phyloP scores from a whole-genome alignment of 139 green algal genomes.

The Micractinium conductrix region DNA sequence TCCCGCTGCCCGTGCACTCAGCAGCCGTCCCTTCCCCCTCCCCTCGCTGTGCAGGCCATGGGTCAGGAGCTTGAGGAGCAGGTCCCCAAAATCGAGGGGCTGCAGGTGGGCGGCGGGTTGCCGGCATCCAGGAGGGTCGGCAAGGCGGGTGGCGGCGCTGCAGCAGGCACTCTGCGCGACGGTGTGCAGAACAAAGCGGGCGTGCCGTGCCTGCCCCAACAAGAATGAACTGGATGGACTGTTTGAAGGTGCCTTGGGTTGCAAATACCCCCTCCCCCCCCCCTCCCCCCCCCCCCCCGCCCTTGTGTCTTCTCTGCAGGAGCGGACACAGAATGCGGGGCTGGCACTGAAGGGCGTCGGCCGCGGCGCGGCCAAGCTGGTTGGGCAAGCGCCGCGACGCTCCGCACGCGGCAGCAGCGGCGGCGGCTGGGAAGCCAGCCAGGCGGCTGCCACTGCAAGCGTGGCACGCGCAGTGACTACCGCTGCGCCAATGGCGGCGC shows the following conservation, averaged over 20 bases:
- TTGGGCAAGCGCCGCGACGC: background rate
- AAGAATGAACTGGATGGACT: no score
- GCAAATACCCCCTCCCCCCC: no score
- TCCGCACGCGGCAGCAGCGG: background rate
- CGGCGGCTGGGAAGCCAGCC: background rate
- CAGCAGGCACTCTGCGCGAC: no score
- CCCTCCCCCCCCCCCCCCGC: no score
- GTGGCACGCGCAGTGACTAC: background rate
- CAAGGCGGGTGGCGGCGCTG: no score
- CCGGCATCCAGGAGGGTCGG: no score
- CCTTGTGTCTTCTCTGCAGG: no score
- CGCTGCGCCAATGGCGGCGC: background rate
- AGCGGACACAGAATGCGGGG: background rate
- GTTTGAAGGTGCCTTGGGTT: no score
- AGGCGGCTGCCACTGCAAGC: background rate
- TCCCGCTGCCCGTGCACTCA: no score
- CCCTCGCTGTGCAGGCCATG: constrained; percentile 16
- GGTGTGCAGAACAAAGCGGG: no score
- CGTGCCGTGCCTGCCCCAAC: no score
- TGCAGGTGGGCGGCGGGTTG: no score
- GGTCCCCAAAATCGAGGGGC: background rate
- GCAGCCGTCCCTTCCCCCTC: background rate
- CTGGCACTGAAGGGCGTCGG: background rate
- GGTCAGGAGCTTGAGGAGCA: constrained; percentile 32
- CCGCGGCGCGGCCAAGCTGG: background rate